These are phyloP conservation scores for Lonicera japonica DNA, from an alignment of 129 eudicot genomes.

Conservation along the genomic window DNA sequence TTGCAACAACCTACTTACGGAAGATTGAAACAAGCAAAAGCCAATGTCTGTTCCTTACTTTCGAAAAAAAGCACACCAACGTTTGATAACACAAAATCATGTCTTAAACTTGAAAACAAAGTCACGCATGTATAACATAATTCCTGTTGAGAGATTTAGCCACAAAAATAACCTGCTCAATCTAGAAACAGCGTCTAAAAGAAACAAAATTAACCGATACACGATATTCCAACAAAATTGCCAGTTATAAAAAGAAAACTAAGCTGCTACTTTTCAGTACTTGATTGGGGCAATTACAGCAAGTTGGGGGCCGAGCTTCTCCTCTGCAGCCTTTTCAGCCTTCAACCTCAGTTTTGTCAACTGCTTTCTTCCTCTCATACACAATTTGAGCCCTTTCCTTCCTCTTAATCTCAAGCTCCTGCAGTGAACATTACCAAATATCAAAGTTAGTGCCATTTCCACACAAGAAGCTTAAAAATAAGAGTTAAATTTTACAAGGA, in stretches of 20 bases:
- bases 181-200: constrained; percentile 2
- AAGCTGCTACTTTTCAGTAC: constrained; percentile 34
- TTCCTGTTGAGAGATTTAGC: not conserved
- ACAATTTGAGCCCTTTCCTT: constrained; percentile 63
- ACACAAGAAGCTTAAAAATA: too few species aligned
- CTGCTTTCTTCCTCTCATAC: constrained; percentile 80
- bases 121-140: not conserved
- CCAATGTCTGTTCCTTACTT: too few species aligned
- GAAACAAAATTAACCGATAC: constrained; percentile 8
- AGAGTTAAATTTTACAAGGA: too few species aligned
- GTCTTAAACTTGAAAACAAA: not conserved
- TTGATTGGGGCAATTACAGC: constrained; percentile 61
- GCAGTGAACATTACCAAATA: not conserved
- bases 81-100: not conserved
- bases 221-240: constrained; percentile 18
- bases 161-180: constrained; percentile 1
- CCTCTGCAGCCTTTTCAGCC: constrained; percentile 72
- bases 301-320: constrained; percentile 76
- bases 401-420: constrained; percentile 92
- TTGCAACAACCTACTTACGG: too few species aligned
- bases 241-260: constrained; percentile 10
- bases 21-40: too few species aligned
- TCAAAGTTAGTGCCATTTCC: not conserved
- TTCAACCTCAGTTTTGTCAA: constrained; percentile 51
- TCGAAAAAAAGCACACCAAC: not conserved